Evolutionary conservation across 192 early-diverging fungal species (phyloP).

Genomic region (Coemansia sp.): DNA sequence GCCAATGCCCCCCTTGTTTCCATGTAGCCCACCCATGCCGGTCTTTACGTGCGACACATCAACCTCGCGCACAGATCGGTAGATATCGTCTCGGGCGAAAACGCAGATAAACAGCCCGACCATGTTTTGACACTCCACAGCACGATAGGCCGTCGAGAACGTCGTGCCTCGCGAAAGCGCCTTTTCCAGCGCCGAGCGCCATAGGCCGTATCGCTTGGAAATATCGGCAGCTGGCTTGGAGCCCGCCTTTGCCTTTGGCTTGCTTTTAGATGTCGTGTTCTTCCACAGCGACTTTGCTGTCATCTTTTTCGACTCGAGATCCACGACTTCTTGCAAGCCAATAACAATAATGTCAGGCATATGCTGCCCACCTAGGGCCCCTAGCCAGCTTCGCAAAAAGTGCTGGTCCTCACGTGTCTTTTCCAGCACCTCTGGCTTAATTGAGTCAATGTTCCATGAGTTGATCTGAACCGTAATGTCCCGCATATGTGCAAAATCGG

Average conservation of each 20-base stretch:
- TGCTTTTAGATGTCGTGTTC: slow-evolving; percentile 35
- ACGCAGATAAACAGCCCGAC: slow-evolving; percentile 91
- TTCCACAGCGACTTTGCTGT: slow-evolving; percentile 61
- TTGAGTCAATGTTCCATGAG: slow-evolving; percentile 92
- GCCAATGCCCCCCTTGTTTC: slow-evolving; percentile 92
- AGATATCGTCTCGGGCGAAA: slow-evolving; percentile 67
- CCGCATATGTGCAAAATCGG: slow-evolving; percentile 63
- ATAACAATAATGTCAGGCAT: slow-evolving; percentile 80
- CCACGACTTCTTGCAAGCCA: slow-evolving; percentile 96
- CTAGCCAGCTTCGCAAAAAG: slow-evolving; percentile 40
- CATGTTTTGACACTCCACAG: slow-evolving; percentile 73
- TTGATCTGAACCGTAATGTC: slow-evolving; percentile 74
- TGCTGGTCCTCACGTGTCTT: slow-evolving; percentile 31
- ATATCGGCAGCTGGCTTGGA: slow-evolving; percentile 24
- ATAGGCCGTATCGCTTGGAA: slow-evolving; percentile 71
- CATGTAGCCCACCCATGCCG: slow-evolving; percentile 79
- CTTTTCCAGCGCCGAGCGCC: slow-evolving; percentile 74
- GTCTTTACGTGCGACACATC: slow-evolving; percentile 83
- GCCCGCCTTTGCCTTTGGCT: slow-evolving; percentile 12
- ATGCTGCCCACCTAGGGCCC: slow-evolving; percentile 46
- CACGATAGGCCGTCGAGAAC: slow-evolving; percentile 56
- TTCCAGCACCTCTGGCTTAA: slow-evolving; percentile 79
- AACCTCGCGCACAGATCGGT: slow-evolving; percentile 56
- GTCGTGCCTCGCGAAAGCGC: slow-evolving; percentile 55
- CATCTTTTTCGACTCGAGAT: slow-evolving; percentile 77